These are phyloP conservation scores for Aureobasidium sp. DNA, from an alignment of 2,329 filamentous ascomycete species.

Conservation along the genomic window DNA sequence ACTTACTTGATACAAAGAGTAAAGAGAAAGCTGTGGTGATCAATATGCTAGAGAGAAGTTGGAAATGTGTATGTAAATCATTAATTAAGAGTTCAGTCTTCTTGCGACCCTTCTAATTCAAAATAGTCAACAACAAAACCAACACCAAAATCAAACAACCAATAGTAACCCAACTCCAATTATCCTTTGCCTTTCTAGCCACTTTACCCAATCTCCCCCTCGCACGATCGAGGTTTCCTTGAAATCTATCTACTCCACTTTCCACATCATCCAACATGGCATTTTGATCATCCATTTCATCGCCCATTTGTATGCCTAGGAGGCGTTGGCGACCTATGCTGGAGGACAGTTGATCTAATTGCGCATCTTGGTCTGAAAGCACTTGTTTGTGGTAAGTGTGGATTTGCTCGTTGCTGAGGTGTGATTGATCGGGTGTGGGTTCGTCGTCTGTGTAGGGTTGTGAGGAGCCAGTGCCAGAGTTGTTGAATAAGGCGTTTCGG, in stretches of 20 bases:
- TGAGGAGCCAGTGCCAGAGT: constrained; percentile 10
- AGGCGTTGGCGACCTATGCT: constrained; percentile 84
- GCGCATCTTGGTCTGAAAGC: constrained; percentile 82
- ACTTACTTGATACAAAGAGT: too few relatives aligned
- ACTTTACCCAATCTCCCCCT: constrained; percentile 63
- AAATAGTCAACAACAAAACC: constrained; percentile 57
- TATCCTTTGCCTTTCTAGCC: constrained; percentile 66
- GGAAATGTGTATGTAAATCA: too few relatives aligned
- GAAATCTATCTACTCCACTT: constrained; percentile 70
- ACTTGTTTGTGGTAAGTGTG: constrained; percentile 75
- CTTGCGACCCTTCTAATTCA: too few relatives aligned
- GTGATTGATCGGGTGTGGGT: constrained; percentile 41
- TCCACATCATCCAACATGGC: constrained; percentile 86
- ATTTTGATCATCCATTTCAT: constrained; percentile 88
- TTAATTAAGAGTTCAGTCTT: too few relatives aligned
- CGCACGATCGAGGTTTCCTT: constrained; percentile 65
- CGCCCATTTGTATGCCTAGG: constrained; percentile 89
- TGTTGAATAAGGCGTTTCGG: neutral
- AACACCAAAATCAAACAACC: constrained; percentile 76
- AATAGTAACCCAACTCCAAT: constrained; percentile 81
- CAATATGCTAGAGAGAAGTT: too few relatives aligned
- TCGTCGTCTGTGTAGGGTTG: constrained; percentile 52
- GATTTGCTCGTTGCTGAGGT: constrained; percentile 73
- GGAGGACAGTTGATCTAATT: constrained; percentile 79
- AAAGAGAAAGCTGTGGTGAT: too few relatives aligned